These are phyloP conservation scores for Neodidymelliopsis sp. DNA, from an alignment of 2,329 filamentous ascomycete genomes.

Conservation along the genomic window DNA sequence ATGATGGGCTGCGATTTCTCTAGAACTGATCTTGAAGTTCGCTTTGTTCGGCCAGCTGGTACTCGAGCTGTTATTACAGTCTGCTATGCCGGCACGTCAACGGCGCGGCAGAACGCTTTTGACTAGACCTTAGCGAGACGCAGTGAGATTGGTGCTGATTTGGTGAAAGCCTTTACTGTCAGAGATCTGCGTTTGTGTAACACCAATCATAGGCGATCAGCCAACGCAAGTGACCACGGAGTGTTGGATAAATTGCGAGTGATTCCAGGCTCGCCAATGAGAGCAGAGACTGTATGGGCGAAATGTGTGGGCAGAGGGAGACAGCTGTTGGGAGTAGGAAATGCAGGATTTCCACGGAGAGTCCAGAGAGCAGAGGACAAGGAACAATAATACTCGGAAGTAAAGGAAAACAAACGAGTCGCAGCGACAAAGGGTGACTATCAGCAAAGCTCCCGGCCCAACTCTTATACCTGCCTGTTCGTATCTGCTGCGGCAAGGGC, in stretches of 20 bases:
- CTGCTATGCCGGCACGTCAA: conserved; percentile 1
- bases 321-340: too few relatives aligned
- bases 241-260: too few relatives aligned
- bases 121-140: conserved; percentile 11
- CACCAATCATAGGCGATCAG: background rate
- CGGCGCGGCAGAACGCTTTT: conserved; percentile 1
- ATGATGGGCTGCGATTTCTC: background rate
- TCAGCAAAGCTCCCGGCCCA: background rate
- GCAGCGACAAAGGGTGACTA: background rate
- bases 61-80: background rate
- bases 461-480: conserved; percentile 14
- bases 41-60: background rate
- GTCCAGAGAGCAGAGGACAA: too few relatives aligned
- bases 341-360: too few relatives aligned
- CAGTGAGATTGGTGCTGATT: conserved; percentile 9
- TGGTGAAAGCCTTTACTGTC: conserved; percentile 17
- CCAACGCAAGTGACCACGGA: too few relatives aligned
- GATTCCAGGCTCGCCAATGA: too few relatives aligned
- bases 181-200: conserved; percentile 5
- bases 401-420: background rate
- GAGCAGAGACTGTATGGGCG: too few relatives aligned
- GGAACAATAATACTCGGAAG: background rate
- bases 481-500: conserved; percentile 18
- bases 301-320: too few relatives aligned
- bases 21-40: background rate